A percentile compares a stretch with the other conserved stretches of the same genome.
Conservation (phyloP, 2,329 filamentous ascomycete species). For the Coniochaeta sp. region DNA sequence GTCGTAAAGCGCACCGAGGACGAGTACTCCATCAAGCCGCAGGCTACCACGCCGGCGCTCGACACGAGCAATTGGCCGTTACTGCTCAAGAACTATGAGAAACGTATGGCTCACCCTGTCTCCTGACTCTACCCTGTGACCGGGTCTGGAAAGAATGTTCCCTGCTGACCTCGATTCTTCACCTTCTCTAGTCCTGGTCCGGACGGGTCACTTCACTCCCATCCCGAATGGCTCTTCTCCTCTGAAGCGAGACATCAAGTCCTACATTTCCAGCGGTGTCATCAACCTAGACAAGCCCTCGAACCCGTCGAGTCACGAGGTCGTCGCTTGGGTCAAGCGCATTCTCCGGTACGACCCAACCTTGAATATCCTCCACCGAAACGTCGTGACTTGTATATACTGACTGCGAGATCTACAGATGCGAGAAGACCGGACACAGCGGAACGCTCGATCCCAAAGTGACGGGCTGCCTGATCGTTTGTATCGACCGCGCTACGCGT, state of each 20-base stretch:
- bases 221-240: conserved; percentile 91
- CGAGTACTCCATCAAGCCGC: conserved; percentile 87
- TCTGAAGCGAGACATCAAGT: conserved; percentile 89
- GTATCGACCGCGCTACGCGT: conserved; percentile 89
- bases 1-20: conserved; percentile 37
- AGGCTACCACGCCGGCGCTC: conserved; percentile 68
- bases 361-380: neutral
- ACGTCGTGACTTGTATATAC: neutral
- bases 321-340: conserved; percentile 98
- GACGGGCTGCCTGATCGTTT: conserved; percentile 40
- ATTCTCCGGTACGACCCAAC: conserved; percentile 65
- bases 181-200: conserved; percentile 63
- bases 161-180: conserved; percentile 1
- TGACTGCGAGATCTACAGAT: conserved; percentile 40
- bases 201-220: conserved; percentile 93
- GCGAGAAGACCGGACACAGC: conserved; percentile 96
- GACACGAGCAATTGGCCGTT: conserved; percentile 90
- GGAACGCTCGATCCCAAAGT: conserved; percentile 98
- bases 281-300: conserved; percentile 98
- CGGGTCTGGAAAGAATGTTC: neutral
- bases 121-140: conserved; percentile 3
- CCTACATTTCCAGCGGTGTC: conserved; percentile 92
- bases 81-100: conserved; percentile 92
- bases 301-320: conserved; percentile 96
- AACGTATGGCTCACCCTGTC: conserved; percentile 53